A percentile compares a stretch with the other conserved stretches of the same genome.
Conservation (phyloP, 169 alveolate species). For the Eimeria mitis region DNA sequence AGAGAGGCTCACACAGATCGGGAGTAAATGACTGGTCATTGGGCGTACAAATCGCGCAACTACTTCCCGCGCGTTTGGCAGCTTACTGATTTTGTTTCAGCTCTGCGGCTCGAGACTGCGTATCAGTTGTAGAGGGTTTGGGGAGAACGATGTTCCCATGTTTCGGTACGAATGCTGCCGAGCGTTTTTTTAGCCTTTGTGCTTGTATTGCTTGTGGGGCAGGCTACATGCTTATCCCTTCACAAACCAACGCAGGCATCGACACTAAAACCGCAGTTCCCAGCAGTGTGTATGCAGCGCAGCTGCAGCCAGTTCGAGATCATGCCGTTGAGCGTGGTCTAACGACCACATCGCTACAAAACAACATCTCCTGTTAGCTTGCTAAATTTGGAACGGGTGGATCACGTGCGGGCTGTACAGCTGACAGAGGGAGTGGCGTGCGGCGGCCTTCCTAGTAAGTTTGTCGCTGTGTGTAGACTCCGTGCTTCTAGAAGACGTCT, state of each 20-base stretch:
- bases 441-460: neutral
- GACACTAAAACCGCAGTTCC: neutral
- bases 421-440: neutral
- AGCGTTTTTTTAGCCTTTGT: neutral
- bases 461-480: neutral
- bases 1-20: neutral
- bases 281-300: neutral
- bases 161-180: neutral
- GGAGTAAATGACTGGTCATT: neutral
- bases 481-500: neutral
- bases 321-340: neutral
- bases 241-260: neutral
- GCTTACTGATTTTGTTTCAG: neutral
- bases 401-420: neutral
- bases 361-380: neutral
- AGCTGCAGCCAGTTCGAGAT: neutral
- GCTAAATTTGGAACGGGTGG: neutral
- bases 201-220: neutral
- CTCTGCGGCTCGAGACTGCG: neutral
- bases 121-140: neutral
- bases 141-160: neutral
- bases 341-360: neutral
- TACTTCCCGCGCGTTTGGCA: neutral
- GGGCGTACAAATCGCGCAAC: neutral
- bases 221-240: neutral